Conservation (phyloP, 2,329 filamentous ascomycete species). For the Paecilomyces fulvus region DNA sequence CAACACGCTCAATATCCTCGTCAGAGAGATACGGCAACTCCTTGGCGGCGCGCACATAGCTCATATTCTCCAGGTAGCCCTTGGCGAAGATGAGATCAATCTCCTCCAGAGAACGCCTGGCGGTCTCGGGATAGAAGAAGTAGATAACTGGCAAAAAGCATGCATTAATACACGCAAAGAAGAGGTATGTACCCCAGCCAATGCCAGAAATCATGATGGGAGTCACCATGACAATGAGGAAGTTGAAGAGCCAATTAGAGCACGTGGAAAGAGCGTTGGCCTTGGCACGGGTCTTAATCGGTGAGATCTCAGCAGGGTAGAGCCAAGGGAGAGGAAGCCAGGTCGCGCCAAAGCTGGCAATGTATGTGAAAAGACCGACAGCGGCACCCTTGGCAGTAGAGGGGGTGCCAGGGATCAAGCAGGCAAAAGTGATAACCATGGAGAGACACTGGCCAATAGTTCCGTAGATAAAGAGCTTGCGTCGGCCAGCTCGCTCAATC, state of each 20-base stretch:
- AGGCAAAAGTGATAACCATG: slow-evolving; percentile 15
- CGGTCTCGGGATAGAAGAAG: slow-evolving; percentile 25
- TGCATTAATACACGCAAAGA: slow-evolving; percentile 19
- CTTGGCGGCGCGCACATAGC: slow-evolving; percentile 12
- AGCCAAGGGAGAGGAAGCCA: slow-evolving; percentile 54
- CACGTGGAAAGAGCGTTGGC: slow-evolving; percentile 43
- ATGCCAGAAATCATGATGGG: slow-evolving; percentile 21
- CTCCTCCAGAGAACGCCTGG: slow-evolving; percentile 20
- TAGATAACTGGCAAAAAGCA: slow-evolving; percentile 18
- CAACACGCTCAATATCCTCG: slow-evolving; percentile 5
- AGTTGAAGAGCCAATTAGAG: slow-evolving; percentile 46
- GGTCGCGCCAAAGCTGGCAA: slow-evolving; percentile 55
- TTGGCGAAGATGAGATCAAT: slow-evolving; percentile 23
- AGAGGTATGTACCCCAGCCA: slow-evolving; percentile 23
- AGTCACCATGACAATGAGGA: slow-evolving; percentile 29
- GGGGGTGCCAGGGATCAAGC: slow-evolving; percentile 10
- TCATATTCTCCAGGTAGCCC: slow-evolving; percentile 8
- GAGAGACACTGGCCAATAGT: slow-evolving; percentile 18
- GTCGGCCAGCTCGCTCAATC: slow-evolving; percentile 37
- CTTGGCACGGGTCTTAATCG: slow-evolving; percentile 44
- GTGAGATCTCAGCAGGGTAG: slow-evolving; percentile 40
- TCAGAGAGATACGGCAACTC: slow-evolving; percentile 11
- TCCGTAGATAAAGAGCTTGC: slow-evolving; percentile 15
- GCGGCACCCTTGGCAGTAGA: slow-evolving; percentile 14
- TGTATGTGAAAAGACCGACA: slow-evolving; percentile 52